Evolutionary conservation across 805 yeast species (phyloP).

Genomic region (Schwanniomyces vanrijiae): DNA sequence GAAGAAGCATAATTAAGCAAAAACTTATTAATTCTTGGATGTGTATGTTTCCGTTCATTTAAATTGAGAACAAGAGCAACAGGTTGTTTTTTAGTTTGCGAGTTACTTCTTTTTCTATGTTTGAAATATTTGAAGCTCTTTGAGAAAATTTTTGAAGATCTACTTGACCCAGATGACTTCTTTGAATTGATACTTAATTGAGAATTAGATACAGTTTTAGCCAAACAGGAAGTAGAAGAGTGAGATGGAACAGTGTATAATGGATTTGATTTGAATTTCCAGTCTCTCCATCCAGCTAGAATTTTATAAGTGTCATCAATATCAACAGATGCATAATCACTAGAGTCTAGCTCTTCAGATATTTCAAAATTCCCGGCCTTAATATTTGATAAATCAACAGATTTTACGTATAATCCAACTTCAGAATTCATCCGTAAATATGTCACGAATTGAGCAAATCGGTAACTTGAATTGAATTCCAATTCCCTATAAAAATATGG

Average conservation of each 20-base stretch:
- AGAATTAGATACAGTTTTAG: constrained; percentile 16
- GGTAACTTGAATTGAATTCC: constrained; percentile 64
- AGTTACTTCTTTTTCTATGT: constrained; percentile 13
- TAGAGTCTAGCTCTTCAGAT: constrained; percentile 9
- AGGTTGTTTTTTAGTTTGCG: constrained; percentile 1
- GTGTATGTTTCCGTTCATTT: constrained; percentile 22
- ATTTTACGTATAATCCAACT: constrained; percentile 56
- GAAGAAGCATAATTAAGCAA: constrained; percentile 61
- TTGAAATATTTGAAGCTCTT: constrained; percentile 21
- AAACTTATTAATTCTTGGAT: constrained; percentile 64
- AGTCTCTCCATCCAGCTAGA: constrained; percentile 88
- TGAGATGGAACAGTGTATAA: constrained; percentile 43
- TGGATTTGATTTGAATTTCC: constrained; percentile 79
- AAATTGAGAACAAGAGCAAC: not conserved
- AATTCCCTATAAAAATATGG: constrained; percentile 56
- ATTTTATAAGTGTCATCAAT: constrained; percentile 23
- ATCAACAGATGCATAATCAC: constrained; percentile 7
- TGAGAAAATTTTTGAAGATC: constrained; percentile 14
- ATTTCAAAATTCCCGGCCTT: constrained; percentile 32
- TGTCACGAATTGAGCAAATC: constrained; percentile 79
- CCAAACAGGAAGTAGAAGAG: constrained; percentile 14
- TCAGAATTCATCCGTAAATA: constrained; percentile 55
- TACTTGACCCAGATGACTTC: constrained; percentile 14
- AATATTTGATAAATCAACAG: constrained; percentile 56
- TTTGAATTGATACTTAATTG: constrained; percentile 15